Evolutionary conservation across 208 protist genomes (phyloP).

Genomic region (Leishmania martiniquensis): DNA sequence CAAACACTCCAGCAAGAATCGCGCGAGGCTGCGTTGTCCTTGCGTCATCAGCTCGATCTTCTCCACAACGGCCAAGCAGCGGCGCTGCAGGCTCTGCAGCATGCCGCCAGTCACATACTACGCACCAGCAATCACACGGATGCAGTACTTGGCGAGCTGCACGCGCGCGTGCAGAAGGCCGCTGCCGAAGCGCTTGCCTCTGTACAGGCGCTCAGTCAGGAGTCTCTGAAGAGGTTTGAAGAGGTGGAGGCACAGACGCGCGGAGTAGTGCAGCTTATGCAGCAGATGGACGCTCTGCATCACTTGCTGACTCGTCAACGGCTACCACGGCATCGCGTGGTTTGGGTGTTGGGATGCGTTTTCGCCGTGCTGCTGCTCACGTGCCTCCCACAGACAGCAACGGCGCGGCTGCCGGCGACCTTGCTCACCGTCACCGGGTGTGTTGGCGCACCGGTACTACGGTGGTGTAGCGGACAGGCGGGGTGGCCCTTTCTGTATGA

Average conservation of each 20-base stretch:
- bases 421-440: slow-evolving; percentile 33
- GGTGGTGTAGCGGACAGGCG: slow-evolving; percentile 9
- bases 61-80: slow-evolving; percentile 40
- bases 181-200: slow-evolving; percentile 33
- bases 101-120: slow-evolving; percentile 20
- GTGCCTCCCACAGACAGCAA: slow-evolving; percentile 41
- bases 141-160: slow-evolving; percentile 28
- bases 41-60: slow-evolving; percentile 40
- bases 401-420: slow-evolving; percentile 59
- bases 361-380: slow-evolving; percentile 41
- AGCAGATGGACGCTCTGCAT: slow-evolving; percentile 59
- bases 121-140: slow-evolving; percentile 30
- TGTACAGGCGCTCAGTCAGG: slow-evolving; percentile 34
- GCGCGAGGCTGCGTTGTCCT: slow-evolving; percentile 29
- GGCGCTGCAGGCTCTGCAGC: slow-evolving; percentile 42
- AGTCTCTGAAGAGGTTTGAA: slow-evolving; percentile 42
- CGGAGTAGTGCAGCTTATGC: slow-evolving; percentile 47
- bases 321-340: slow-evolving; percentile 31
- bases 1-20: slow-evolving; percentile 40
- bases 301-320: slow-evolving; percentile 37
- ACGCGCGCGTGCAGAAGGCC: slow-evolving; percentile 28
- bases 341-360: slow-evolving; percentile 21
- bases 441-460: slow-evolving; percentile 40
- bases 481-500: slow-evolving; percentile 8
- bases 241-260: slow-evolving; percentile 52